Evolutionary conservation across 2,329 filamentous ascomycete species (phyloP), one percentile per base, ranked within the genome.

Genomic region (Mariannaea elegans): DNA sequence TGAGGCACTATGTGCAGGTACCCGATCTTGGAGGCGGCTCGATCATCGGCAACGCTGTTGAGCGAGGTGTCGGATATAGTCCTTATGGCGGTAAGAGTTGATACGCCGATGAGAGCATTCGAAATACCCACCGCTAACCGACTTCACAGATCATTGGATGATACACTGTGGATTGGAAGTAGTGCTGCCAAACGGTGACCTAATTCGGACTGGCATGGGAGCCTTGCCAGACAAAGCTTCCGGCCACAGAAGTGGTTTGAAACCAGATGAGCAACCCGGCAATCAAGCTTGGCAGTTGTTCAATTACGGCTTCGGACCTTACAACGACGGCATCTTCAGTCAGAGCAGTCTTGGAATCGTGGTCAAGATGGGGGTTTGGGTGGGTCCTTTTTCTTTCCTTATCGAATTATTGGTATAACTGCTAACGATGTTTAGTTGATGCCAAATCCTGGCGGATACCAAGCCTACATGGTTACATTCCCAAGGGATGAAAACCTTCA

Each of bases 381-480:
- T 48, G 7, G 7, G 45, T 48, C 2, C 14, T n/a, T 7, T 48
- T 12, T n/a, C n/a, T n/a, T n/a, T n/a, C n/a, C n/a, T n/a, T n/a
- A n/a, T n/a, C n/a, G n/a, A n/a, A n/a, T n/a, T n/a, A n/a, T n/a
- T n/a, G n/a, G n/a, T n/a, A n/a, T n/a, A n/a, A n/a, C n/a, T n/a
- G n/a, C n/a, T n/a, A n/a, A n/a, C n/a, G n/a, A 10, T 10, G 2
- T 19, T 14, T 42, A 42, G 45, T 31, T 60, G n/a, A 56, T 60
- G 31, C 51, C 53, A 8, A 60, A 60, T n/a, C 57, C 57, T 12
- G 57, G 57, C 4, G 57, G 57, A 27, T 60, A 60, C 13, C 62
- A 68, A 12, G 66, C 64, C 1, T 68, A 68, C 6, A 16, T 68
- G 10, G 65, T 68, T 4, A 68, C 66, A 1, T 46, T 68, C 6